Conservation (phyloP, 345 rosid species). For the Gossypium arboreum region DNA sequence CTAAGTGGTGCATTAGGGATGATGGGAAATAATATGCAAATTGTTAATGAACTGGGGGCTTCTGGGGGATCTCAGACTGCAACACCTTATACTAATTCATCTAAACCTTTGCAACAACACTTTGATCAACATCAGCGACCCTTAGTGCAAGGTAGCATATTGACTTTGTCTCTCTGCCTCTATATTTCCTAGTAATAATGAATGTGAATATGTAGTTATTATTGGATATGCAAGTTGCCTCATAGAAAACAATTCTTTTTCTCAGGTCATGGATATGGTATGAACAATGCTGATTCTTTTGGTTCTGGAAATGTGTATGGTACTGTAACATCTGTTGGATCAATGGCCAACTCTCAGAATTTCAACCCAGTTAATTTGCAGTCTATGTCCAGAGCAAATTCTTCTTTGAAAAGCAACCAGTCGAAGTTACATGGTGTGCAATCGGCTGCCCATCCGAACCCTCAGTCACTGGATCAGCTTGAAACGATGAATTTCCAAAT, state of each 20-base stretch:
- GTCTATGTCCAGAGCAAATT: conserved; percentile 51
- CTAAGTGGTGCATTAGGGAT: conserved; percentile 59
- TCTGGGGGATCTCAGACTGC: conserved; percentile 53
- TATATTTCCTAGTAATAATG: conserved; percentile 1
- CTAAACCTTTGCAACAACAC: conserved; percentile 57
- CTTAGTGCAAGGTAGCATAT: conserved; percentile 51
- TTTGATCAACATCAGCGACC: conserved; percentile 67
- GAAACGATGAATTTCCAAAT: conserved; percentile 54
- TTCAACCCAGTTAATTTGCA: conserved; percentile 42
- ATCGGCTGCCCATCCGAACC: conserved; percentile 39
- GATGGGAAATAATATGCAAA: conserved; percentile 49
- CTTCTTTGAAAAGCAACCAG: conserved; percentile 46
- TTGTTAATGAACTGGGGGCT: conserved; percentile 44
- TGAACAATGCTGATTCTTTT: conserved; percentile 42
- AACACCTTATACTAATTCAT: conserved; percentile 46
- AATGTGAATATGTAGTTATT: conserved; percentile 17
- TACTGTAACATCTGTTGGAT: conserved; percentile 47
- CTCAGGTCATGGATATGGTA: conserved; percentile 73
- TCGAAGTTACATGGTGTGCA: conserved; percentile 45
- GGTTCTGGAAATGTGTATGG: conserved; percentile 61
- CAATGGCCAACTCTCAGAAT: conserved; percentile 48
- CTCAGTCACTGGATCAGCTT: conserved; percentile 41
- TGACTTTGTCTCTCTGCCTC: not conserved
- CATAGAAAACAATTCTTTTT: conserved; percentile 16
- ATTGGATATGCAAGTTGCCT: conserved; percentile 13